A percentile compares a stretch with the other conserved stretches of the same genome.
Conservation (phyloP, 768 basidiomycete species). For the Clitopilus passeckerianus region DNA sequence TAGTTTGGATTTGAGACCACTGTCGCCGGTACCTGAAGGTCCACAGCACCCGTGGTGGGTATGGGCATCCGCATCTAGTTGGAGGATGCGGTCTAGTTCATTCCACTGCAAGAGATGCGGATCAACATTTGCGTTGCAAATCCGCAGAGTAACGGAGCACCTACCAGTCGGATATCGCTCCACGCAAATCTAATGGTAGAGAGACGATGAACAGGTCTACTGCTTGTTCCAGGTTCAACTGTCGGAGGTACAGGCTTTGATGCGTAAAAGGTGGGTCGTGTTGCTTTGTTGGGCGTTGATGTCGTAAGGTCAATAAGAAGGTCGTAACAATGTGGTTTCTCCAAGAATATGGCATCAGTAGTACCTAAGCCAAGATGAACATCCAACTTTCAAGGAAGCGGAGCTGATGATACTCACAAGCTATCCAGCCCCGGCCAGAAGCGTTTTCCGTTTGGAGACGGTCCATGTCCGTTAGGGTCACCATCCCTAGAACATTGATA, state of each 20-base stretch:
- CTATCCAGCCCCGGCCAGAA: conserved; percentile 74
- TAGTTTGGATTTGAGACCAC: conserved; percentile 28
- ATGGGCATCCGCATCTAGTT: conserved; percentile 37
- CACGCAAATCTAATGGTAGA: conserved; percentile 71
- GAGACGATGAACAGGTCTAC: conserved; percentile 46
- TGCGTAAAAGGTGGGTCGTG: conserved; percentile 63
- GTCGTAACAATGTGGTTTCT: conserved; percentile 76
- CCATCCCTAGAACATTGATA: conserved; percentile 71
- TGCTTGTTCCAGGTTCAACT: conserved; percentile 10
- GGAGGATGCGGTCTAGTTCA: conserved; percentile 67
- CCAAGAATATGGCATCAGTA: conserved; percentile 80
- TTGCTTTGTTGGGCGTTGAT: conserved; percentile 50
- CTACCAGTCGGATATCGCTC: conserved; percentile 75
- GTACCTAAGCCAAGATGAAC: conserved; percentile 39
- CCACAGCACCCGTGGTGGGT: conserved; percentile 32
- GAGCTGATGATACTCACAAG: conserved; percentile 42
- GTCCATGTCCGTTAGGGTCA: conserved; percentile 72
- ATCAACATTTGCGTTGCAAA: not conserved
- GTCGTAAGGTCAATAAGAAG: conserved; percentile 77
- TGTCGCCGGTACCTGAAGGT: conserved; percentile 19
- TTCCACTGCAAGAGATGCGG: conserved; percentile 51
- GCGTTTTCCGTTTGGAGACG: conserved; percentile 51
- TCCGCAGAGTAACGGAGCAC: conserved; percentile 14
- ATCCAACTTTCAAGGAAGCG: not conserved
- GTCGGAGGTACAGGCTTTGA: conserved; percentile 42